Percentiles rank a stretch among this genome's conserved stretches.
Evolutionary conservation across 1,284 basidiomycete genomes (phyloP).

Genomic region (Hemileia vastatrix): DNA sequence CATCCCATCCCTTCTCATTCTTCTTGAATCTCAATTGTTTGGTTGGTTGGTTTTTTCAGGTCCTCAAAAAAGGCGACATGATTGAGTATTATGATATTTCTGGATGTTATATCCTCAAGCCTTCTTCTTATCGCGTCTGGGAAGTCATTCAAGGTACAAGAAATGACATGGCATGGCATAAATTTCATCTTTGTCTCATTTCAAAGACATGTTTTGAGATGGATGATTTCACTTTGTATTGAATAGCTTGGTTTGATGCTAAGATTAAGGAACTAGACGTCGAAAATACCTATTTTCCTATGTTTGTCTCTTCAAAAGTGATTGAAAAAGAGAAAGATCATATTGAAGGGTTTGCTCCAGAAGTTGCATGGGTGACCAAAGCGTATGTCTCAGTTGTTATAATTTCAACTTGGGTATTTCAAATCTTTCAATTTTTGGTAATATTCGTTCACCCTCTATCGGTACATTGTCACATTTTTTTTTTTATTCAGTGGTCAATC

Average conservation of each 20-base stretch:
- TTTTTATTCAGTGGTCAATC: constrained; percentile 60
- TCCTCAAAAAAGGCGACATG: constrained; percentile 98
- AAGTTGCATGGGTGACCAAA: constrained; percentile 97
- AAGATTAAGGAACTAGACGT: constrained; percentile 91
- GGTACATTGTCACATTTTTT: constrained; percentile 1
- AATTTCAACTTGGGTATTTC: neutral
- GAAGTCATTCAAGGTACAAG: constrained; percentile 74
- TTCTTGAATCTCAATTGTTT: constrained; percentile 47
- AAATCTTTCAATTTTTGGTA: neutral
- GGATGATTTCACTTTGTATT: neutral
- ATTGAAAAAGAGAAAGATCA: constrained; percentile 97
- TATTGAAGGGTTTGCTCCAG: constrained; percentile 98
- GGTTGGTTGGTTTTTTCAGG: constrained; percentile 50
- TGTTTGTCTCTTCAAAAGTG: constrained; percentile 90
- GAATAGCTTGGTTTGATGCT: constrained; percentile 73
- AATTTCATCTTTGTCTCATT: neutral
- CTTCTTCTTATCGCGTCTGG: constrained; percentile 96
- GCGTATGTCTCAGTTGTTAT: constrained; percentile 56
- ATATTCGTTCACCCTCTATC: neutral
- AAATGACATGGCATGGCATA: constrained; percentile 10
- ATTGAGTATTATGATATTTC: constrained; percentile 98
- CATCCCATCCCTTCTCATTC: no score
- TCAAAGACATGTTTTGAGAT: neutral
- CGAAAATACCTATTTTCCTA: constrained; percentile 97
- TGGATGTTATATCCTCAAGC: constrained; percentile 96